Conservation (phyloP, 2,329 filamentous ascomycete species). For the Colletotrichum chrysophilum region DNA sequence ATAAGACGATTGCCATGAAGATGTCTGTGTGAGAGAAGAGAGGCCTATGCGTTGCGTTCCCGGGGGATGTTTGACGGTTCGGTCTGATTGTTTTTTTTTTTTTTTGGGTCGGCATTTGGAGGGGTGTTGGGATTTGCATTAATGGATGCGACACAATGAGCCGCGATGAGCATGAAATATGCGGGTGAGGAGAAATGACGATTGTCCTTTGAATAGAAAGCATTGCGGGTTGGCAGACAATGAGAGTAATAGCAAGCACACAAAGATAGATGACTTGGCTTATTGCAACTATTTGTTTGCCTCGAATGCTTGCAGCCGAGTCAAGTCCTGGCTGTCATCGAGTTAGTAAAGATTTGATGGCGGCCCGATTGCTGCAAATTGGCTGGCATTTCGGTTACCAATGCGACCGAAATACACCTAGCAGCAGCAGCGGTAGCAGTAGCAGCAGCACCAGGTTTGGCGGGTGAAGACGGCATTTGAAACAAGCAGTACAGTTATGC, state of each 20-base stretch:
- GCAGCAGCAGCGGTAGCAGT: no score
- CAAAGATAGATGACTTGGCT: neutral
- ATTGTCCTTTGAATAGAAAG: neutral
- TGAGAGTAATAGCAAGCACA: neutral
- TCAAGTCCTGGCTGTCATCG: neutral
- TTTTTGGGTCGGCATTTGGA: slow-evolving; percentile 1
- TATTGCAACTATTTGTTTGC: neutral
- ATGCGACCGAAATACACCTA: neutral
- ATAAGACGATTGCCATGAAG: slow-evolving; percentile 95
- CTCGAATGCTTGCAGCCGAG: neutral
- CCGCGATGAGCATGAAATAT: slow-evolving; percentile 12
- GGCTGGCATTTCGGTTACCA: neutral
- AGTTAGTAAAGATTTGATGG: neutral
- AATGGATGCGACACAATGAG: slow-evolving; percentile 2
- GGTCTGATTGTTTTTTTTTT: neutral
- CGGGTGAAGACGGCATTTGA: neutral
- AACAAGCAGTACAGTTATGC: neutral
- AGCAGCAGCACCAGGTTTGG: neutral
- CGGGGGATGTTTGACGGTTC: neutral
- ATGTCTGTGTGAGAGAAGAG: slow-evolving; percentile 77
- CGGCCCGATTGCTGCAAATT: neutral
- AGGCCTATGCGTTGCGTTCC: neutral
- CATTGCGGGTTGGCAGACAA: neutral
- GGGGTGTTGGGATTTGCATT: slow-evolving; percentile 13
- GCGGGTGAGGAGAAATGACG: neutral